phyloP scores from a whole-genome alignment of 331 rosid species.

The Acacia concinna region DNA sequence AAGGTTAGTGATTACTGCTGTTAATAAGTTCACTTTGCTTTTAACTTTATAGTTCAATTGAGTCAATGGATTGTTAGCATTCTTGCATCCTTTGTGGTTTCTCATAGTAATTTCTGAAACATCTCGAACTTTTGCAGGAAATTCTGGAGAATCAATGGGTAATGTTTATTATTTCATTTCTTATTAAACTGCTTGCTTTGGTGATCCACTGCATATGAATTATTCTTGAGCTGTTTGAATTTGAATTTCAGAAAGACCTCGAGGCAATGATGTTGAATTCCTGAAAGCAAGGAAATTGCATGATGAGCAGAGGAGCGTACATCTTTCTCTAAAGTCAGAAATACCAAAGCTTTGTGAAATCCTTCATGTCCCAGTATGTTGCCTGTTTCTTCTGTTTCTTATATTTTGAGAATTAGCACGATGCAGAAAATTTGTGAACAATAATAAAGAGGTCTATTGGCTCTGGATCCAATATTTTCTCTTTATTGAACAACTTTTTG shows the following conservation, averaged over 20 bases:
- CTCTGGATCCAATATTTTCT: conserved; percentile 11
- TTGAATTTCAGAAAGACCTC: conserved; percentile 37
- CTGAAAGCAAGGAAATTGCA: conserved; percentile 46
- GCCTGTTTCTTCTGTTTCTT: conserved; percentile 28
- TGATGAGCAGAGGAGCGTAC: conserved; percentile 59
- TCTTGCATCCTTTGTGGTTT: conserved; percentile 23
- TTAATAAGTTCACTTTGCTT: conserved; percentile 13
- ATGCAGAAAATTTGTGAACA: not conserved
- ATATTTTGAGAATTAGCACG: not conserved
- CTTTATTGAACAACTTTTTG: conserved; percentile 1
- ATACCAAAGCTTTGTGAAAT: conserved; percentile 62
- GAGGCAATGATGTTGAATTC: conserved; percentile 38
- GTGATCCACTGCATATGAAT: conserved; percentile 27
- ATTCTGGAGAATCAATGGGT: conserved; percentile 26
- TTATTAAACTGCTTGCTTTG: conserved; percentile 28
- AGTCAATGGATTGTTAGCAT: conserved; percentile 10
- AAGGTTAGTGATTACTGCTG: conserved; percentile 54
- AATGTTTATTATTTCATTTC: conserved; percentile 24
- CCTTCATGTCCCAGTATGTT: conserved; percentile 72
- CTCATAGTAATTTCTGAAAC: conserved; percentile 22
- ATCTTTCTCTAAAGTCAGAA: conserved; percentile 62
- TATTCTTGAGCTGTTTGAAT: conserved; percentile 22
- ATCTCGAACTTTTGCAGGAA: conserved; percentile 36
- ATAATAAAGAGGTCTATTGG: not conserved
- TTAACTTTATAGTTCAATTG: conserved; percentile 17